phyloP scores from a whole-genome alignment of 306 rosid genomes.

The Quercus alba region DNA sequence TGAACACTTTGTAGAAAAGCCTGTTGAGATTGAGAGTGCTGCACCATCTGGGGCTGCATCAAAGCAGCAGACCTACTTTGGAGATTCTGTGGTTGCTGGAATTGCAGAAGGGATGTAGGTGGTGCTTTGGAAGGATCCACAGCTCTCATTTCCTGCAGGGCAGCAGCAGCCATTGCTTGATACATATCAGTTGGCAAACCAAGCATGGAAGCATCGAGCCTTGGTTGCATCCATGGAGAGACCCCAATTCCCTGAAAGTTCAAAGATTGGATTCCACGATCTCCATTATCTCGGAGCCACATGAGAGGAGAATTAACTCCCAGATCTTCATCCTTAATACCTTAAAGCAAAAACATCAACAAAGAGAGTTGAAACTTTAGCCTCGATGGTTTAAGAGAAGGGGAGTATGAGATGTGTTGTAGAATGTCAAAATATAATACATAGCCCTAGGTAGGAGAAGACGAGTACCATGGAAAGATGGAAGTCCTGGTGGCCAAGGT shows the following conservation, averaged over 20 bases:
- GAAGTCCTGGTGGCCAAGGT: conserved; percentile 90
- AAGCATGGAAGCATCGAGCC: conserved; percentile 74
- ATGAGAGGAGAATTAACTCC: conserved; percentile 70
- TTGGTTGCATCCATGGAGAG: conserved; percentile 88
- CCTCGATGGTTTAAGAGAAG: background rate
- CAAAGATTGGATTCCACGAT: conserved; percentile 76
- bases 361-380: background rate
- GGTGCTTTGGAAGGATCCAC: conserved; percentile 67
- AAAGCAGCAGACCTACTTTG: conserved; percentile 61
- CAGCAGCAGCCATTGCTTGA: conserved; percentile 92
- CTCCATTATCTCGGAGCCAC: conserved; percentile 79
- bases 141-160: conserved; percentile 84
- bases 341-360: conserved; percentile 36
- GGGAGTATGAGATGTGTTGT: too few relatives aligned
- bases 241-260: conserved; percentile 82
- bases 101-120: conserved; percentile 65
- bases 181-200: conserved; percentile 81
- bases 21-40: conserved; percentile 68
- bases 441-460: background rate
- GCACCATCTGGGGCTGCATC: conserved; percentile 81
- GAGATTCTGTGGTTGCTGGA: conserved; percentile 73
- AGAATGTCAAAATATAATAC: background rate
- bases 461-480: conserved; percentile 73
- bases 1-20: conserved; percentile 57
- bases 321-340: conserved; percentile 81